Evolutionary conservation across 768 basidiomycete species (phyloP).

Genomic region (Lentinula sp.): DNA sequence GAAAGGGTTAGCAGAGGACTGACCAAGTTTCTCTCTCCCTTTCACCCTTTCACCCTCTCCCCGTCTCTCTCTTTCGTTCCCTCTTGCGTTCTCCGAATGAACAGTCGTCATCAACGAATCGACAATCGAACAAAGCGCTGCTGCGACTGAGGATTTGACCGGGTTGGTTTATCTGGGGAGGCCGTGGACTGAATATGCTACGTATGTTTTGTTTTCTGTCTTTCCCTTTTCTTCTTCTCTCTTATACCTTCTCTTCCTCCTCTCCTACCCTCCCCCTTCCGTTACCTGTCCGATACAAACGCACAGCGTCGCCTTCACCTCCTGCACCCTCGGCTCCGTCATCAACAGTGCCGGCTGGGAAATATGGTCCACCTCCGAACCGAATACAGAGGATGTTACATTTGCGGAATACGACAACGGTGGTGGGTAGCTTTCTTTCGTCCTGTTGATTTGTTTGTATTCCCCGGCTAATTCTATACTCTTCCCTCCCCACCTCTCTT

Average conservation of each 20-base stretch:
- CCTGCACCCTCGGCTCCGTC: constrained; percentile 13
- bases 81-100: too few relatives aligned
- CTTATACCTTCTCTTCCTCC: too few relatives aligned
- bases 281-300: too few relatives aligned
- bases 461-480: too few relatives aligned
- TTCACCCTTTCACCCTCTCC: too few relatives aligned
- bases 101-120: constrained; percentile 8
- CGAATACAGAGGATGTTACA: constrained; percentile 20
- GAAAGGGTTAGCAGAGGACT: too few relatives aligned
- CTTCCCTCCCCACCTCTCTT: too few relatives aligned
- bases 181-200: constrained; percentile 18
- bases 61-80: too few relatives aligned
- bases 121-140: constrained; percentile 12
- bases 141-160: constrained; percentile 13
- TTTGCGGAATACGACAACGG: constrained; percentile 19
- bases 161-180: constrained; percentile 19
- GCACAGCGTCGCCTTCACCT: constrained; percentile 18
- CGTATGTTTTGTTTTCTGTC: background rate
- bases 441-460: background rate
- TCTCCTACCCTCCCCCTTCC: too few relatives aligned
- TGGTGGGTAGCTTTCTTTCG: constrained; percentile 7
- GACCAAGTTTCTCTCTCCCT: too few relatives aligned
- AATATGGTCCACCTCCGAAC: constrained; percentile 18
- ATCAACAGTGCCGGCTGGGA: constrained; percentile 22
- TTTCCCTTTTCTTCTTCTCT: background rate